These are phyloP conservation scores for Ophiostoma himal-ulmi DNA, from an alignment of 2,329 filamentous ascomycete species.

Conservation along the genomic window DNA sequence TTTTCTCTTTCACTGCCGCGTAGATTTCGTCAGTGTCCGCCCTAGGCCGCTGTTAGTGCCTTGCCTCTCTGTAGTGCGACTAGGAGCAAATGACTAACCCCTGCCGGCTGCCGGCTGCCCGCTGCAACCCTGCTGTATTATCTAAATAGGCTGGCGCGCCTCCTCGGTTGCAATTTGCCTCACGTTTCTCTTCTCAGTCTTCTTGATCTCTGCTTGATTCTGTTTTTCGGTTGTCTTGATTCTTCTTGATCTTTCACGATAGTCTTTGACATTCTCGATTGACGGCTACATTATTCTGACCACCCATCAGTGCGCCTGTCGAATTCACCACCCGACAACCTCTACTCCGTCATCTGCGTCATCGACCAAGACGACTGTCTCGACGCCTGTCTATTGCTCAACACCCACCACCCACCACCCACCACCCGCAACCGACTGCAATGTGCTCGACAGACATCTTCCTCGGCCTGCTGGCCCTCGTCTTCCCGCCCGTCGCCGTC, in stretches of 20 bases:
- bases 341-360: not conserved
- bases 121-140: not conserved
- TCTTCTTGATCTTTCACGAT: not conserved
- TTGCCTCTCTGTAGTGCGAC: not conserved
- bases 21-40: not conserved
- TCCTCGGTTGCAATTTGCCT: not conserved
- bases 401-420: not conserved
- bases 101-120: conserved; percentile 1
- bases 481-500: conserved; percentile 66
- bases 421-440: conserved; percentile 19
- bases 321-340: not conserved
- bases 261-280: not conserved
- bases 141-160: not conserved
- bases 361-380: not conserved
- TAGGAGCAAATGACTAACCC: not conserved
- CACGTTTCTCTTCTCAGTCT: not conserved
- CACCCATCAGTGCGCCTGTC: not conserved
- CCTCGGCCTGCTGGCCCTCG: conserved; percentile 56
- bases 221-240: not conserved
- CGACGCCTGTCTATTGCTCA: not conserved
- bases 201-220: not conserved
- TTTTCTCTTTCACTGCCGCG: not conserved
- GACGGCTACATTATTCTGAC: not conserved
- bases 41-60: not conserved
- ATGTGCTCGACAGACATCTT: conserved; percentile 60